Evolutionary conservation across 108 stramenopile genomes (phyloP).

Genomic region (Aurantiochytrium sp.): DNA sequence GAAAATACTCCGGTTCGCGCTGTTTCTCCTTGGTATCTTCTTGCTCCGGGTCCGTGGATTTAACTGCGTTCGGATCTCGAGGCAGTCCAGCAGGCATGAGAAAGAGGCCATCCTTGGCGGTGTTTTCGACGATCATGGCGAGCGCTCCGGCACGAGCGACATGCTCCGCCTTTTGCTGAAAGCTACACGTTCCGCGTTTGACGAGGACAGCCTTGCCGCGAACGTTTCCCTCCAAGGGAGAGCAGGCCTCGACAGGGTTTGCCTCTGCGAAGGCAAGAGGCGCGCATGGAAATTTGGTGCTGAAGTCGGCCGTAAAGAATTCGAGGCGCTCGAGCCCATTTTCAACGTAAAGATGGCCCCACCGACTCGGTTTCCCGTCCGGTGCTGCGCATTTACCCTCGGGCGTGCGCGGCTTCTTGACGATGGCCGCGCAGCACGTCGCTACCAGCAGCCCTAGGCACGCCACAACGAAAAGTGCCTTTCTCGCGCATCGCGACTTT

Average conservation of each 20-base stretch:
- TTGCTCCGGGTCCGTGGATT: background rate
- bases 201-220: background rate
- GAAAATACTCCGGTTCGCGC: background rate
- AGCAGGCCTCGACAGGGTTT: background rate
- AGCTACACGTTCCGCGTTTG: background rate
- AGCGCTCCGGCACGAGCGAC: background rate
- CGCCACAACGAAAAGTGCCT: too few species aligned
- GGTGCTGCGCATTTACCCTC: background rate
- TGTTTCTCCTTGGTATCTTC: background rate
- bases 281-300: background rate
- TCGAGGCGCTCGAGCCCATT: background rate
- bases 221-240: background rate
- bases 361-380: background rate
- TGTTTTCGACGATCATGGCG: background rate
- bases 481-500: too few species aligned
- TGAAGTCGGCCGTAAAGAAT: background rate
- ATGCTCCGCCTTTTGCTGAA: background rate
- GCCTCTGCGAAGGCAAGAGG: background rate
- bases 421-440: too few species aligned
- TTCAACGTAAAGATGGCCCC: background rate
- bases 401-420: too few species aligned
- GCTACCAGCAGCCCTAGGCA: too few species aligned
- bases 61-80: background rate
- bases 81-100: background rate
- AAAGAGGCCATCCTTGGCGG: background rate